A percentile compares a stretch with the other conserved stretches of the same genome.
Conservation (phyloP, 768 basidiomycete species). For the Mycena rebaudengoi region DNA sequence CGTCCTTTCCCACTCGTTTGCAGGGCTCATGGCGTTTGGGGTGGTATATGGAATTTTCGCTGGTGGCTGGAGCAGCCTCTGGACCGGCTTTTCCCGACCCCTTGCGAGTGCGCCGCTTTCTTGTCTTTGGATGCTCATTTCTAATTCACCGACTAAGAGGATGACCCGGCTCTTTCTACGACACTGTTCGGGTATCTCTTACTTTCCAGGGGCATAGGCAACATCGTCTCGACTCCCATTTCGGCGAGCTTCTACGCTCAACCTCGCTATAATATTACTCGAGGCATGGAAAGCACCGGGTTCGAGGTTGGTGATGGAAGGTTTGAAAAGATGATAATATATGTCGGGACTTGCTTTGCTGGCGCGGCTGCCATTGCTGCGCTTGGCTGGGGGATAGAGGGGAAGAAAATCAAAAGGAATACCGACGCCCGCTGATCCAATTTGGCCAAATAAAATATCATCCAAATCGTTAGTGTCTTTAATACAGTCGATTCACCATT, state of each 20-base stretch:
- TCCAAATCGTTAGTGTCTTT: too few species aligned
- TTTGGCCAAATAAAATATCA: background rate
- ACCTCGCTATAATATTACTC: background rate
- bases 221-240: constrained; percentile 40
- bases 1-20: constrained; percentile 32
- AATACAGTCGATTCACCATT: too few species aligned
- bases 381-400: constrained; percentile 35
- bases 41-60: constrained; percentile 36
- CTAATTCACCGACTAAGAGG: constrained; percentile 25
- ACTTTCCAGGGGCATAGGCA: constrained; percentile 39
- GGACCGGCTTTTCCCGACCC: constrained; percentile 34
- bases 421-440: too few species aligned
- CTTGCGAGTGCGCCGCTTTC: constrained; percentile 29
- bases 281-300: constrained; percentile 16
- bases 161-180: constrained; percentile 34
- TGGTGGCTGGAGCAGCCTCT: constrained; percentile 37
- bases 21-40: constrained; percentile 34
- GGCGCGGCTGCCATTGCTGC: constrained; percentile 32
- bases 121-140: background rate
- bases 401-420: too few species aligned
- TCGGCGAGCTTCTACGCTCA: constrained; percentile 6
- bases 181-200: constrained; percentile 35
- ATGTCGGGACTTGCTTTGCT: constrained; percentile 41
- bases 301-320: constrained; percentile 38
- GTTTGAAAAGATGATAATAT: constrained; percentile 38